phyloP scores from a whole-genome alignment of 306 rosid genomes.

The Casuarina glauca region DNA sequence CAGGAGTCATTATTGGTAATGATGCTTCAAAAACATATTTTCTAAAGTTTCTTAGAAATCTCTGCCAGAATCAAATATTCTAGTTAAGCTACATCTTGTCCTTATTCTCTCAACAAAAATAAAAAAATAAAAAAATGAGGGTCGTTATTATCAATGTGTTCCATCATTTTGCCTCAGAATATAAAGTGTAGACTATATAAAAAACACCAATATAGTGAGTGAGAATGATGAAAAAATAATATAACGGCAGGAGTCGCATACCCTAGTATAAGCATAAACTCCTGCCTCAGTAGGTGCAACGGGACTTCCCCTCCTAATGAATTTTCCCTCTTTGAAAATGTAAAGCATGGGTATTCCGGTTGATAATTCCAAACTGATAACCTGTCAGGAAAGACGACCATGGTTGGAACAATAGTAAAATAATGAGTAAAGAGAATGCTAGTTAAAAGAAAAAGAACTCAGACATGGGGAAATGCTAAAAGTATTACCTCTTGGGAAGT shows the following conservation, averaged over 20 bases:
- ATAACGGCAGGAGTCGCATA: conserved; percentile 25
- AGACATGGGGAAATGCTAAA: background rate
- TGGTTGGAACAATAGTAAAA: no score
- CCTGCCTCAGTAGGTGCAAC: conserved; percentile 90
- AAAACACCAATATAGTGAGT: background rate
- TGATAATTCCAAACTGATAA: conserved; percentile 89
- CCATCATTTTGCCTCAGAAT: background rate
- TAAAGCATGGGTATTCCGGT: conserved; percentile 99
- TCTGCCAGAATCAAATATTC: background rate
- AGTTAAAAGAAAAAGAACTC: no score
- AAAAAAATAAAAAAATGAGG: background rate
- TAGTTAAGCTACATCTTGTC: background rate
- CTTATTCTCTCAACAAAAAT: conserved; percentile 2
- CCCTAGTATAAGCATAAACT: conserved; percentile 92
- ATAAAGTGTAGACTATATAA: background rate
- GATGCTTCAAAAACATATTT: background rate
- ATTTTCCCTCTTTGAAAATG: conserved; percentile 86
- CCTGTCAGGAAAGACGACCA: conserved; percentile 45
- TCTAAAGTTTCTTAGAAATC: background rate
- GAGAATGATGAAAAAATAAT: background rate
- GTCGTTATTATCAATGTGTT: background rate
- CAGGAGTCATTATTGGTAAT: background rate
- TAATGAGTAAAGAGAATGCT: no score
- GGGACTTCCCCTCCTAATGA: conserved; percentile 96
- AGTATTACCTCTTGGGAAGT: conserved; percentile 90